A percentile compares a stretch with the other conserved stretches of the same genome.
Conservation (phyloP, 2,329 filamentous ascomycete species). For the Madurella mycetomatis region DNA sequence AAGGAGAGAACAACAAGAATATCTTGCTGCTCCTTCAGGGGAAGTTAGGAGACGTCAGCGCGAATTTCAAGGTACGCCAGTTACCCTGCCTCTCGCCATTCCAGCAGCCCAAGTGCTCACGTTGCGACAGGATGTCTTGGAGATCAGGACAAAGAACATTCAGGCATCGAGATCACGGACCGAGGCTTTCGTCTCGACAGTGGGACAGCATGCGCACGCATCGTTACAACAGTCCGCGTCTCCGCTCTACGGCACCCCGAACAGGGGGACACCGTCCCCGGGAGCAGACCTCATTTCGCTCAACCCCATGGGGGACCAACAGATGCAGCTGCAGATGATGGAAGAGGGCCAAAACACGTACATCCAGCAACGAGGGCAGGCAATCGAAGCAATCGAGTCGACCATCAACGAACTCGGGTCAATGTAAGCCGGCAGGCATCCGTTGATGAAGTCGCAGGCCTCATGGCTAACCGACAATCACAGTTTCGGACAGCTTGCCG, state of each 20-base stretch:
- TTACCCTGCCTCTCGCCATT: background rate
- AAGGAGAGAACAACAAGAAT: slow-evolving; percentile 97
- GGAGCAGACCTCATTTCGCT: slow-evolving; percentile 74
- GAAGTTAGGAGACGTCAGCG: slow-evolving; percentile 85
- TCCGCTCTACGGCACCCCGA: slow-evolving; percentile 79
- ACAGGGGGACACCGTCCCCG: slow-evolving; percentile 61
- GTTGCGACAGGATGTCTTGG: slow-evolving; percentile 65
- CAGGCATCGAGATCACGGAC: slow-evolving; percentile 88
- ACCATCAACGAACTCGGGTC: slow-evolving; percentile 87
- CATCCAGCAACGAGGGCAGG: slow-evolving; percentile 88
- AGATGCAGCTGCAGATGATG: slow-evolving; percentile 74
- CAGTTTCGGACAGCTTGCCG: slow-evolving; percentile 90
- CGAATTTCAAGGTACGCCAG: slow-evolving; percentile 69
- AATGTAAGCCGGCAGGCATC: slow-evolving; percentile 18
- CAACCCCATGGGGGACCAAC: slow-evolving; percentile 74
- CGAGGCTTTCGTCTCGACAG: slow-evolving; percentile 92
- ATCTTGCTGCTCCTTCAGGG: slow-evolving; percentile 89
- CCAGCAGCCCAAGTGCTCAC: slow-evolving; percentile 2
- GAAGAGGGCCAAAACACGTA: slow-evolving; percentile 88
- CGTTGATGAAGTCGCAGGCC: background rate
- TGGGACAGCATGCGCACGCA: slow-evolving; percentile 69
- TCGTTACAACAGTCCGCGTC: slow-evolving; percentile 72
- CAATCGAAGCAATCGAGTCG: slow-evolving; percentile 93
- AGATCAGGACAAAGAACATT: slow-evolving; percentile 96
- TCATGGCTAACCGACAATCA: slow-evolving; percentile 22